phyloP scores from a whole-genome alignment of 768 basidiomycete species.

The Phanerochaete sordida region DNA sequence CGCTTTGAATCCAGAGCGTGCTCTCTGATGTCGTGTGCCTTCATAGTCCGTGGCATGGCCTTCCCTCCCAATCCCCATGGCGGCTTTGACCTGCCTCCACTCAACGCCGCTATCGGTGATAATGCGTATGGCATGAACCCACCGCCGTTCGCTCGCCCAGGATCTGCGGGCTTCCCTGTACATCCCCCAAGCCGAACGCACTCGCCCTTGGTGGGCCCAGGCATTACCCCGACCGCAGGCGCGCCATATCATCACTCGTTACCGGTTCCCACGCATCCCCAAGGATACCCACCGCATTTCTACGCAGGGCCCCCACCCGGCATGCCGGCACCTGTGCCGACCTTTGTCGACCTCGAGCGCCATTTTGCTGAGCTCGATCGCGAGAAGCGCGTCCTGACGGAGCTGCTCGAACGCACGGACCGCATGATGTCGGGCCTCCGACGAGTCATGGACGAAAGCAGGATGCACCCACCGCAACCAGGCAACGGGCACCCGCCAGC shows the following conservation, averaged over 20 bases:
- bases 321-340: conserved; percentile 34
- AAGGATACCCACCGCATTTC: conserved; percentile 4
- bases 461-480: conserved; percentile 23
- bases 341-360: conserved; percentile 59
- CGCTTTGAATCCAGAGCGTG: conserved; percentile 4
- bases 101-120: conserved; percentile 39
- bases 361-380: conserved; percentile 66
- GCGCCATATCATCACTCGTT: conserved; percentile 22
- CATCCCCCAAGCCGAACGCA: conserved; percentile 64
- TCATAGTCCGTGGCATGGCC: conserved; percentile 20
- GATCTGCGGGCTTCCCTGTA: conserved; percentile 30
- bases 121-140: conserved; percentile 26
- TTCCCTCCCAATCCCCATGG: conserved; percentile 27
- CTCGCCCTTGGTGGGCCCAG: conserved; percentile 56
- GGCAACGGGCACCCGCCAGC: background rate
- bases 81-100: conserved; percentile 63
- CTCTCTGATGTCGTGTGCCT: conserved; percentile 17
- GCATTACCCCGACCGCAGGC: conserved; percentile 24
- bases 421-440: conserved; percentile 67
- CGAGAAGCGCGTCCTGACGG: conserved; percentile 63
- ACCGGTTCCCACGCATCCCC: conserved; percentile 49
- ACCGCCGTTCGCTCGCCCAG: conserved; percentile 51
- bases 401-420: conserved; percentile 74
- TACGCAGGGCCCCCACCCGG: conserved; percentile 10
- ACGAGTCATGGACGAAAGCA: conserved; percentile 76